Base-by-base conservation (phyloP, 305 asterid species). In the Solanum hybrid region DNA sequence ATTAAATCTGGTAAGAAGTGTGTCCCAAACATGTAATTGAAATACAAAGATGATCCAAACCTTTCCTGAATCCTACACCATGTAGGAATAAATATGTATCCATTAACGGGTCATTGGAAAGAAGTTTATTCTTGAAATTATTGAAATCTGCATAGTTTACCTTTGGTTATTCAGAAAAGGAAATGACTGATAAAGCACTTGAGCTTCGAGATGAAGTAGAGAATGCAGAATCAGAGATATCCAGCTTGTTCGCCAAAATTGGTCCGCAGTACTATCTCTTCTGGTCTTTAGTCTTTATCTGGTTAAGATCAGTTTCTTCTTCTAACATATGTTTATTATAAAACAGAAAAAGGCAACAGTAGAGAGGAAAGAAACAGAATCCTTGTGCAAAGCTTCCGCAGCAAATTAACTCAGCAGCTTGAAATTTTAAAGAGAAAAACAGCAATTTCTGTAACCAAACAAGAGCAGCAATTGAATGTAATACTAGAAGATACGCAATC, bases 131-230 rank as follows among this genome's bases (percentile, higher is more conserved):
- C 51, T 22, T 33, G 77, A 85, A 85, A 33, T 14, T 61, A 85
- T 73, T 61, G 51, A 85, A 85, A 85, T 22, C 77, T 85, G 77
- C 51, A 33, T 33, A 61, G 14, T 12, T 85, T 33, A 33, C 51
- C 77, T 22, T 18, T 31, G 33, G n/a, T 36, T 85, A 84, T 35
- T 87, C 73, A 94, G 96, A 94, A 83, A 92, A 92, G 90, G 91
- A 89, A 71, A 93, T 94, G 57, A 75, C 91, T 11, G 93, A 93
- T 77, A 93, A 87, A 89, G 95, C 95, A 89, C 92, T 93, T 46
- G 95, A 94, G 89, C 95, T 94, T 93, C 94, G 91, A 87, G 91
- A 92, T 13, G 94, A 92, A 75, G 93, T 94, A 61, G 95, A 94
- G 94, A 92, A 91, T 88, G 92, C 95, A 83, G 93, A 93, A 92